A percentile compares a stretch with the other conserved stretches of the same genome.
These are phyloP conservation scores for Annona cherimola DNA, from an alignment of 164 flowering plant species.

Conservation along the genomic window DNA sequence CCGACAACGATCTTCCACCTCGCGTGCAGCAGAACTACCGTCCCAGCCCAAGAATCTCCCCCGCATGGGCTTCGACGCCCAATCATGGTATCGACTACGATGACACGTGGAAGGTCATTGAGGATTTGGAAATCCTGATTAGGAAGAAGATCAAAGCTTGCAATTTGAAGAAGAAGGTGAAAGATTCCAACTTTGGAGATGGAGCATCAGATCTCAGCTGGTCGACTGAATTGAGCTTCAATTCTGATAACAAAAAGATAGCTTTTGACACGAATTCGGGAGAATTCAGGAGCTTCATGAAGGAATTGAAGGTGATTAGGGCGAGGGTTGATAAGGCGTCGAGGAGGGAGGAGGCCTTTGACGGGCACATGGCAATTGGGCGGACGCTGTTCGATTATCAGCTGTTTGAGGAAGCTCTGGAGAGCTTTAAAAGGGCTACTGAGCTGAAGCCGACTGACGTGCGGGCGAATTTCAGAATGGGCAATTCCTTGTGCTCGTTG, in stretches of 20 bases:
- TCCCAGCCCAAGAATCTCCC: neutral
- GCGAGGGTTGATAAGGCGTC: slow-evolving; percentile 2
- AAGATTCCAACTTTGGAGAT: neutral
- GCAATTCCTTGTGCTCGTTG: slow-evolving; percentile 12
- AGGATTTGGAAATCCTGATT: slow-evolving; percentile 12
- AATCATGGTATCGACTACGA: slow-evolving; percentile 10
- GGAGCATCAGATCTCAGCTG: slow-evolving; percentile 15
- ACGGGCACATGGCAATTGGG: slow-evolving; percentile 20
- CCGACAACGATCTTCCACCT: neutral
- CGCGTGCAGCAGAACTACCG: neutral
- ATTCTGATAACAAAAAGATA: slow-evolving; percentile 2
- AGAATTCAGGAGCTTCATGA: slow-evolving; percentile 10
- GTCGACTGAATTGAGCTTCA: slow-evolving; percentile 14
- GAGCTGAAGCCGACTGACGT: slow-evolving; percentile 17
- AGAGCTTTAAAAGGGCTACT: slow-evolving; percentile 13
- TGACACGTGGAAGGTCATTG: slow-evolving; percentile 7
- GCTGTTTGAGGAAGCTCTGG: slow-evolving; percentile 12
- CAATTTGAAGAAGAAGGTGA: neutral
- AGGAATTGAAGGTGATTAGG: slow-evolving; percentile 13
- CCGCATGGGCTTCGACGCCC: slow-evolving; percentile 11
- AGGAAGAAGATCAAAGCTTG: slow-evolving; percentile 5
- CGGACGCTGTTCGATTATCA: slow-evolving; percentile 13
- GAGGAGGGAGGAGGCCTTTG: slow-evolving; percentile 14
- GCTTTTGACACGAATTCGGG: slow-evolving; percentile 3
- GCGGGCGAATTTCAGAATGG: slow-evolving; percentile 13